These are phyloP conservation scores for Cutaneotrichosporon daszewskae DNA, from an alignment of 1,284 basidiomycete species.

Conservation along the genomic window DNA sequence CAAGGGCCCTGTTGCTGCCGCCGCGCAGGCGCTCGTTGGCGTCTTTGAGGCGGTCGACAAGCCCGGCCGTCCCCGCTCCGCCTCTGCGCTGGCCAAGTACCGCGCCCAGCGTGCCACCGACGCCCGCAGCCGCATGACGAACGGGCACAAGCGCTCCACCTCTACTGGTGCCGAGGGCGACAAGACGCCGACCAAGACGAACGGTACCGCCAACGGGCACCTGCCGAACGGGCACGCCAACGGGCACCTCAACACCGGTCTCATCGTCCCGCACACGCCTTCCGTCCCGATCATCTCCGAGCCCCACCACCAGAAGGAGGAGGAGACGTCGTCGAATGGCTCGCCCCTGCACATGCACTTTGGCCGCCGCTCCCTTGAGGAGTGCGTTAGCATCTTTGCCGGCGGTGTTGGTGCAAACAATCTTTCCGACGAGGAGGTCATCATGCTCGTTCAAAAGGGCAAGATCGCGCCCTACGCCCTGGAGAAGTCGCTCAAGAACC, in stretches of 20 bases:
- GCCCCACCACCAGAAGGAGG: not conserved
- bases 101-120: constrained; percentile 10
- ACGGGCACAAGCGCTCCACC: constrained; percentile 3
- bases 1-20: constrained; percentile 48
- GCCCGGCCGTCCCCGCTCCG: constrained; percentile 11
- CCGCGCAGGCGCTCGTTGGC: constrained; percentile 49
- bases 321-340: not conserved
- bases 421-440: constrained; percentile 88
- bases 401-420: constrained; percentile 59
- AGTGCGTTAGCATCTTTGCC: constrained; percentile 80
- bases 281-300: constrained; percentile 10
- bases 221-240: constrained; percentile 10
- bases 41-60: constrained; percentile 37
- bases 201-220: constrained; percentile 9
- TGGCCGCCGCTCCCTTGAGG: constrained; percentile 60
- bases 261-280: constrained; percentile 24
- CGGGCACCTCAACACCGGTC: constrained; percentile 12
- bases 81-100: constrained; percentile 12
- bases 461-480: constrained; percentile 91
- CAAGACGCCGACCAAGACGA: constrained; percentile 19
- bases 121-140: constrained; percentile 8
- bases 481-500: constrained; percentile 84
- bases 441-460: constrained; percentile 80
- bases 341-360: constrained; percentile 5
- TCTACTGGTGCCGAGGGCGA: constrained; percentile 12